A percentile compares a stretch with the other conserved stretches of the same genome.
phyloP scores from a whole-genome alignment of 1,139 yeast species.

The Yamadazyma dushanensis region DNA sequence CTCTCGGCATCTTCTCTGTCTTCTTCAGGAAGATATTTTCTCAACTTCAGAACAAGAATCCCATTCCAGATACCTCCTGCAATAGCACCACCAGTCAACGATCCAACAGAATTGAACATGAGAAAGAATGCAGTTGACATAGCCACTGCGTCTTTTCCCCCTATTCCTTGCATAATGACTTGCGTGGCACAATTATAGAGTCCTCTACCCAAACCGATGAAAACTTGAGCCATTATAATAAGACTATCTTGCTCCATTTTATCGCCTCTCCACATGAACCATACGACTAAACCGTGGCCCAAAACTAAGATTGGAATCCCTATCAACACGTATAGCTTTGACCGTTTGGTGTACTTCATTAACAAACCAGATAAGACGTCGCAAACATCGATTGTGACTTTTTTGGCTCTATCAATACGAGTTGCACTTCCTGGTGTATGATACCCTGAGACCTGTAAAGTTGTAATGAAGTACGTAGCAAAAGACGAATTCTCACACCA shows the following conservation, averaged over 20 bases:
- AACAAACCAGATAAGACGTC: constrained; percentile 22
- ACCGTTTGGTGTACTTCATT: constrained; percentile 23
- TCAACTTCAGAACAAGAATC: constrained; percentile 13
- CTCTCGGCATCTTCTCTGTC: constrained; percentile 15
- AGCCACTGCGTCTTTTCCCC: constrained; percentile 15
- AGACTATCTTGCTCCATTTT: constrained; percentile 9
- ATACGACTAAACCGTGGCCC: constrained; percentile 22
- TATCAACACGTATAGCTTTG: constrained; percentile 23
- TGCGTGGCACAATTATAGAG: constrained; percentile 16
- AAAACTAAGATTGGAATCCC: constrained; percentile 26
- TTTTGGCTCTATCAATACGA: constrained; percentile 25
- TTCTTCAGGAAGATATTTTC: constrained; percentile 17
- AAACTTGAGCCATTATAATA: constrained; percentile 16
- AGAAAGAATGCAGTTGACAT: constrained; percentile 20
- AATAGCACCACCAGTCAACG: constrained; percentile 17
- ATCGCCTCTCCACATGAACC: constrained; percentile 20
- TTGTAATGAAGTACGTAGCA: constrained; percentile 22
- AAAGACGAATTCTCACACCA: constrained; percentile 27
- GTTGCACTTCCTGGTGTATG: constrained; percentile 24
- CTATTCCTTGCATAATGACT: constrained; percentile 18
- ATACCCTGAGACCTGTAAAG: constrained; percentile 21
- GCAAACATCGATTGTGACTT: constrained; percentile 25
- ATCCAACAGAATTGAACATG: constrained; percentile 16
- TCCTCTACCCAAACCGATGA: constrained; percentile 19
- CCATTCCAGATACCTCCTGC: constrained; percentile 21